Conservation (phyloP, 768 basidiomycete species). For the Hydnum rufescens region DNA sequence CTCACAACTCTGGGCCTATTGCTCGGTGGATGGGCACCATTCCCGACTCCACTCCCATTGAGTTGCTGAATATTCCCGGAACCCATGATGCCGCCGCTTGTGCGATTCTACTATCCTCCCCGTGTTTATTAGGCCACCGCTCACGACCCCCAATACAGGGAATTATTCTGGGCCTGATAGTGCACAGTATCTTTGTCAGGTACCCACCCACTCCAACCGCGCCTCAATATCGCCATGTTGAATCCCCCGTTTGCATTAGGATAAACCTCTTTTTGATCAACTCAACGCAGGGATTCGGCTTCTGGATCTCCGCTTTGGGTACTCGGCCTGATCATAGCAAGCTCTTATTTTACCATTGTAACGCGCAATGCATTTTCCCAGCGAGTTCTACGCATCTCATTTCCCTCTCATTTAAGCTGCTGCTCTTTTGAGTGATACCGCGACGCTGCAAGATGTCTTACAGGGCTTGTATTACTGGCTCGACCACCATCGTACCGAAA, state of each 20-base stretch:
- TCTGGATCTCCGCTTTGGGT: slow-evolving; percentile 13
- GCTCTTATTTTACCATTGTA: slow-evolving; percentile 12
- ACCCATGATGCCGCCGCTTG: slow-evolving; percentile 30
- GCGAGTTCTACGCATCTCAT: neutral
- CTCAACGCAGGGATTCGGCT: slow-evolving; percentile 13
- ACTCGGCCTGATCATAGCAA: slow-evolving; percentile 3
- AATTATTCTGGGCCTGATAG: slow-evolving; percentile 8
- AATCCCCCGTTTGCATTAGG: too few species aligned
- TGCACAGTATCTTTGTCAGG: slow-evolving; percentile 1
- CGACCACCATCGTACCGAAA: slow-evolving; percentile 31
- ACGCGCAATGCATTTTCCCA: neutral
- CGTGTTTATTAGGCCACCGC: neutral
- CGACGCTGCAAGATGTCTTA: slow-evolving; percentile 29
- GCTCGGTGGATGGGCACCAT: slow-evolving; percentile 25
- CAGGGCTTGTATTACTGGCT: slow-evolving; percentile 34
- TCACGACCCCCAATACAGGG: slow-evolving; percentile 3
- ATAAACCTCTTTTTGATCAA: slow-evolving; percentile 11
- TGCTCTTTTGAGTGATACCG: slow-evolving; percentile 27
- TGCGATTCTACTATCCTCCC: slow-evolving; percentile 2
- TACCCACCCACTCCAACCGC: neutral
- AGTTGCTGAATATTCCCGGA: slow-evolving; percentile 33
- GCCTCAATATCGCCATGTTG: too few species aligned
- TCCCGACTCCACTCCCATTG: slow-evolving; percentile 24
- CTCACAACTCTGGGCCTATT: neutral
- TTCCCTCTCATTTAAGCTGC: slow-evolving; percentile 3